phyloP scores from a whole-genome alignment of 2,329 filamentous ascomycete species.

The Dactylellina sp. region DNA sequence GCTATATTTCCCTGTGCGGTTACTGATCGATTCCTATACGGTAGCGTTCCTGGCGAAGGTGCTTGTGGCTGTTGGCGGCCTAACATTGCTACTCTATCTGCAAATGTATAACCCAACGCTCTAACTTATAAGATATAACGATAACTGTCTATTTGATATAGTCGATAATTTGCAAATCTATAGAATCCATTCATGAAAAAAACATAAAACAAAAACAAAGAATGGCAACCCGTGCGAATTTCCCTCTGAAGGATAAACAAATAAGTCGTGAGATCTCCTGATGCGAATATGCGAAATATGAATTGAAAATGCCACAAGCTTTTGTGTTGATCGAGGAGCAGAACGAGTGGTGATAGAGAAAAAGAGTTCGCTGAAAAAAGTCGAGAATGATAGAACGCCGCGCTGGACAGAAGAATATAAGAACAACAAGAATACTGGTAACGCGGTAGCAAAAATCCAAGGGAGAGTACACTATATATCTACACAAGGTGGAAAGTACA shows the following conservation, averaged over 20 bases:
- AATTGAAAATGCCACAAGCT: conserved; percentile 42
- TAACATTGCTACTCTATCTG: conserved; percentile 6
- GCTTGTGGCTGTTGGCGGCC: conserved; percentile 15
- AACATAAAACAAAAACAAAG: conserved; percentile 15
- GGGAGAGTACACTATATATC: conserved; percentile 13
- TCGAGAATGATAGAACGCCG: conserved; percentile 25
- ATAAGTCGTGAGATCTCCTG: neutral
- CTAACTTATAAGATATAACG: conserved; percentile 4
- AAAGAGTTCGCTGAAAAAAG: conserved; percentile 14
- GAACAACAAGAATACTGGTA: conserved; percentile 10
- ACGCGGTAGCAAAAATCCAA: conserved; percentile 1
- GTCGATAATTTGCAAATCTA: conserved; percentile 23
- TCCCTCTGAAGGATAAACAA: conserved; percentile 3
- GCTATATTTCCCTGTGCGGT: neutral
- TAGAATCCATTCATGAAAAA: conserved; percentile 2
- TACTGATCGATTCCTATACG: conserved; percentile 33
- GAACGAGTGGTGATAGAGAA: conserved; percentile 13
- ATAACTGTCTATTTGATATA: conserved; percentile 18
- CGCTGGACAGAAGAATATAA: conserved; percentile 33
- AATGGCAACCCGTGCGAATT: neutral
- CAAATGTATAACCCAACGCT: neutral
- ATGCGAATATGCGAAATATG: neutral
- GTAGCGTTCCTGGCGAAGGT: conserved; percentile 26
- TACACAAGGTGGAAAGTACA: conserved; percentile 19
- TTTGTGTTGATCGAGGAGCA: conserved; percentile 45